Evolutionary conservation across 129 eudicot species (phyloP), one percentile per base, ranked within the genome.

Genomic region (Tanacetum coccineum): DNA sequence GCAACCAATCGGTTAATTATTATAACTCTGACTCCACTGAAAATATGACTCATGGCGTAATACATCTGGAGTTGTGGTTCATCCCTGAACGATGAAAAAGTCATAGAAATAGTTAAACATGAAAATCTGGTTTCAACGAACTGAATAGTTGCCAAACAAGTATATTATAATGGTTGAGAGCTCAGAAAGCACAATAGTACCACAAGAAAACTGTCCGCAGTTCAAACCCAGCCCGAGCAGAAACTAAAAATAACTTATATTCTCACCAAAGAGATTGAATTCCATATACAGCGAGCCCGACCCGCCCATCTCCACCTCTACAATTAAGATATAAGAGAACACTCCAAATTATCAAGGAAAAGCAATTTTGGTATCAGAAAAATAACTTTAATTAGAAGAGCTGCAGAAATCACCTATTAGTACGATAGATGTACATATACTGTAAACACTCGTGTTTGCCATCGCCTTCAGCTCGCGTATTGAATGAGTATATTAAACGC

Each of bases 401-500:
- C n/a, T 54, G 54, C 10, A 32, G 9, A 32, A 14, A n/a, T 9
- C 48, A 22, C 44, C 22, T 69, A 13, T 42, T 14, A 20, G 28
- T 46, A 12, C n/a, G 12, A 57, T 30, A 28, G 39, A 7, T 42
- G 25, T n/a, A 39, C 44, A 64, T 42, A n/a, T 79, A 89, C 97
- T 57, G 87, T 90, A 67, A 90, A 90, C 89, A 90, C n/a, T n/a
- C n/a, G n/a, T 87, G 70, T 87, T 57, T 87, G 92, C 25, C 95
- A n/a, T 76, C 32, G 95, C 97, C 81, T 90, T 87, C 7, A 30
- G 51, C 72, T 90, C 97, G 12, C 95, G 95, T 0, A 90, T 58
- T 95, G 97, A 80, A 90, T 90, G n/a, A n/a, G 73, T 90, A 84
- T 66, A 90, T 84, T n/a, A n/a, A n/a, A 66, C 97, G n/a, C n/a